phyloP scores from a whole-genome alignment of 192 early-diverging fungal species.

The Lobosporangium transversale region DNA sequence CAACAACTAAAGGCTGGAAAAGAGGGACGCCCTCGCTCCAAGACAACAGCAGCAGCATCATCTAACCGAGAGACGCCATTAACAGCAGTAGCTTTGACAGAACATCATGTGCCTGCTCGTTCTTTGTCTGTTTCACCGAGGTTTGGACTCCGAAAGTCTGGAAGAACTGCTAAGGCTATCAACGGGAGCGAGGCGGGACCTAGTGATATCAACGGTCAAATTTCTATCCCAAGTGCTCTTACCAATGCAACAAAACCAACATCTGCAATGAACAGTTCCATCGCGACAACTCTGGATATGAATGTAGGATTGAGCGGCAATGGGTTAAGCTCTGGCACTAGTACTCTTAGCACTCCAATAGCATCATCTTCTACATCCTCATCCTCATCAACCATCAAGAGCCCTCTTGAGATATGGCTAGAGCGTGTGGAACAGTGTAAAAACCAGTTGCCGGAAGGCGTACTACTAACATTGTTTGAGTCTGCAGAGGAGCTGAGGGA shows the following conservation, averaged over 20 bases:
- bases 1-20: no score
- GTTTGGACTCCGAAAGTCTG: background rate
- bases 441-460: conserved; percentile 12
- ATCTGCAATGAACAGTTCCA: background rate
- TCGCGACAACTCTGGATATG: background rate
- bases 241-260: background rate
- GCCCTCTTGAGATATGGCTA: conserved; percentile 17
- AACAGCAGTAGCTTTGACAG: no score
- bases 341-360: background rate
- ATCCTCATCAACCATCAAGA: conserved; percentile 1
- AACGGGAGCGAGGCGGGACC: no score
- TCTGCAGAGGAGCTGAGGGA: conserved; percentile 22
- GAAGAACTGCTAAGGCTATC: no score
- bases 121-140: background rate
- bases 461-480: conserved; percentile 25
- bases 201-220: background rate
- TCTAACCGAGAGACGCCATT: background rate
- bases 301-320: no score
- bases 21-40: background rate
- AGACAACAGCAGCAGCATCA: conserved; percentile 6
- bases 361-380: background rate
- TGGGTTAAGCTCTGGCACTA: background rate
- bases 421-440: conserved; percentile 21
- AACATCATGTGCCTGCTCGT: background rate
- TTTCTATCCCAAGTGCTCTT: background rate